Evolutionary conservation across 805 yeast genomes (phyloP), one percentile per base, ranked within the genome.

Genomic region (Isabelozyma gotoi): DNA sequence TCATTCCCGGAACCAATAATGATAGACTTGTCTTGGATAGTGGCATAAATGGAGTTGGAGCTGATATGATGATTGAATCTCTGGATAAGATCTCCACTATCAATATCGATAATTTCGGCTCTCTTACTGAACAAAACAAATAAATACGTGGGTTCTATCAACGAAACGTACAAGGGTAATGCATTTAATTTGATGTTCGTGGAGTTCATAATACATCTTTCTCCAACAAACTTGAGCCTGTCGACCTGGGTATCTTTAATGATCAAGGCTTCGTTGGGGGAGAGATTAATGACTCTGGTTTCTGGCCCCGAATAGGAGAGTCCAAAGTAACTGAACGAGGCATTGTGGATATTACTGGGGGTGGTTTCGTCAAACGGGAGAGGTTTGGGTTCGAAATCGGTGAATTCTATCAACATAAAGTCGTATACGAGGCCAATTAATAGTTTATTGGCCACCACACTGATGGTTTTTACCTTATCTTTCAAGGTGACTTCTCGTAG

Each of bases 321-420:
- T 7, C 74, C 74, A 50, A 71, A 71, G 48, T 71, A 71, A 45
- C 65, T 59, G 49, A 71, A 68, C 7, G 73, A 56, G 17, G 65
- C 53, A 37, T 49, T 50, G 19, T 55, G 59, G 8, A 52, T 48
- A 40, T 57, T 52, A 19, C 44, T 53, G 31, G 54, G 39, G 20
- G 40, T 46, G 2, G 52, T 38, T 15, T 59, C 60, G 19, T 60
- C 63, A 4, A 52, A 36, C 2, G 54, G 50, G 3, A 63, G 36
- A 2, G 53, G 52, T 5, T 41, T 33, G 7, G 57, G 37, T 7
- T 19, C 31, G 32, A 51, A 61, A 21, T 36, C 38, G 8, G 43
- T 48, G 10, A 63, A 36, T 45, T 67, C 62, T 19, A 69, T 38
- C 10, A 61, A 27, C 7, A 55, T 37, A 46, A 66, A 64, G 29